Evolutionary conservation across 2,329 filamentous ascomycete species (phyloP).

Genomic region (Fusarium sp.): DNA sequence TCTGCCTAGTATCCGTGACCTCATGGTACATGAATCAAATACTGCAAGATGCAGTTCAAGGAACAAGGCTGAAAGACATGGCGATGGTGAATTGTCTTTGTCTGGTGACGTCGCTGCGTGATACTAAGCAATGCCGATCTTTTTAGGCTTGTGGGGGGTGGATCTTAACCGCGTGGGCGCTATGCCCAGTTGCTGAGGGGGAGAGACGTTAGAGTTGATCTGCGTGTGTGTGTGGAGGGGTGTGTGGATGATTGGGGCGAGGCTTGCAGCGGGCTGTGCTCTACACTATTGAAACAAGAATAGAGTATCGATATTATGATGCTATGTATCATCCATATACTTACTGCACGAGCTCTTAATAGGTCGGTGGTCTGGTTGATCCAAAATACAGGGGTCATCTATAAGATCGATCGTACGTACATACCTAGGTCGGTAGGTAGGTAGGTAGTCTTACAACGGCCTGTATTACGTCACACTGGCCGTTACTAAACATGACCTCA

Average conservation of each 20-base stretch:
- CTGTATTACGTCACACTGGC: conserved; percentile 12
- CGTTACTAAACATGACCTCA: not conserved
- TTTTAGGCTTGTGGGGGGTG: conserved; percentile 29
- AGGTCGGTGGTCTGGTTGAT: not conserved
- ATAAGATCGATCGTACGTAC: not conserved
- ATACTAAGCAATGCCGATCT: conserved; percentile 35
- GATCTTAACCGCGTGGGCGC: conserved; percentile 25
- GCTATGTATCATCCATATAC: conserved; percentile 2
- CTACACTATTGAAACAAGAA: conserved; percentile 12
- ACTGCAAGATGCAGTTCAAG: not conserved
- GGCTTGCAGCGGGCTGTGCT: conserved; percentile 20
- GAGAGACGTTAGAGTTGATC: too few species aligned
- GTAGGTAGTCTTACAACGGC: not conserved
- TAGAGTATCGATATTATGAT: conserved; percentile 9
- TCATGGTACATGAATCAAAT: conserved; percentile 12
- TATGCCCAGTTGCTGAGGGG: conserved; percentile 2
- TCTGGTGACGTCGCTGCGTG: conserved; percentile 41
- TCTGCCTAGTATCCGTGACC: conserved; percentile 23
- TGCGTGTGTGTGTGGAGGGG: not conserved
- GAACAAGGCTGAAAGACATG: conserved; percentile 11
- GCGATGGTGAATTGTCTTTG: conserved; percentile 17
- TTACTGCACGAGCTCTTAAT: not conserved
- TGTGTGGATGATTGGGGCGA: not conserved
- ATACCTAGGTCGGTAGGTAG: too few species aligned
- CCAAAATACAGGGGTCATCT: conserved; percentile 8